Evolutionary conservation across 805 yeast genomes (phyloP).

Genomic region (Lipomyces yamadae): DNA sequence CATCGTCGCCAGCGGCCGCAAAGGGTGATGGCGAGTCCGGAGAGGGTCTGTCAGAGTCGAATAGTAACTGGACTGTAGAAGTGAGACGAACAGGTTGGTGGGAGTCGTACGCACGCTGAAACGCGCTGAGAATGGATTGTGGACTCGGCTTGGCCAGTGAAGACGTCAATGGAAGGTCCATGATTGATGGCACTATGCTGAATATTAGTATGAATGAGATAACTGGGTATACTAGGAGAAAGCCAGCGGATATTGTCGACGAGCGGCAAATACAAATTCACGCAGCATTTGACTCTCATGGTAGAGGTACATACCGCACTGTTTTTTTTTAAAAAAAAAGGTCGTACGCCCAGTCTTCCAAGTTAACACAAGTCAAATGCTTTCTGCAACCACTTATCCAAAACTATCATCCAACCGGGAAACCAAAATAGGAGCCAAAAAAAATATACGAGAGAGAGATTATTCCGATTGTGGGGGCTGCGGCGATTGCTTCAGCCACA

Average conservation of each 20-base stretch:
- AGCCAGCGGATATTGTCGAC: background rate
- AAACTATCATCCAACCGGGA: background rate
- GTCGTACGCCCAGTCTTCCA: background rate
- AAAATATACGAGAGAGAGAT: background rate
- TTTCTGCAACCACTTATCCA: background rate
- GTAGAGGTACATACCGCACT: background rate
- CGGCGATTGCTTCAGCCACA: background rate
- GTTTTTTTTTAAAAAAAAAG: background rate
- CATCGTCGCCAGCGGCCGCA: conserved; percentile 2
- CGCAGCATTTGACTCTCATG: no score
- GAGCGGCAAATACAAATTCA: background rate
- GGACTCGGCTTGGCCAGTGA: conserved; percentile 26
- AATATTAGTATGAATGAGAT: background rate
- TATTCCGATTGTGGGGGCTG: background rate
- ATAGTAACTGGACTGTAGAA: conserved; percentile 25
- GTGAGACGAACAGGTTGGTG: conserved; percentile 20
- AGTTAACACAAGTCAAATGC: background rate
- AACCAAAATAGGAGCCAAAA: background rate
- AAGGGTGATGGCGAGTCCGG: background rate
- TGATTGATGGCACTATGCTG: conserved; percentile 5
- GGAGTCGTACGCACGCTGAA: conserved; percentile 19
- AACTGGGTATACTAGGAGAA: background rate
- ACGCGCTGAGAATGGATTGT: conserved; percentile 21
- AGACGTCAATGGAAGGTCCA: conserved; percentile 30
- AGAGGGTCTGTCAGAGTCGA: conserved; percentile 11